Evolutionary conservation across 1,284 basidiomycete genomes (phyloP), one percentile per base, ranked within the genome.

Genomic region (Cutaneotrichosporon cavernicola): DNA sequence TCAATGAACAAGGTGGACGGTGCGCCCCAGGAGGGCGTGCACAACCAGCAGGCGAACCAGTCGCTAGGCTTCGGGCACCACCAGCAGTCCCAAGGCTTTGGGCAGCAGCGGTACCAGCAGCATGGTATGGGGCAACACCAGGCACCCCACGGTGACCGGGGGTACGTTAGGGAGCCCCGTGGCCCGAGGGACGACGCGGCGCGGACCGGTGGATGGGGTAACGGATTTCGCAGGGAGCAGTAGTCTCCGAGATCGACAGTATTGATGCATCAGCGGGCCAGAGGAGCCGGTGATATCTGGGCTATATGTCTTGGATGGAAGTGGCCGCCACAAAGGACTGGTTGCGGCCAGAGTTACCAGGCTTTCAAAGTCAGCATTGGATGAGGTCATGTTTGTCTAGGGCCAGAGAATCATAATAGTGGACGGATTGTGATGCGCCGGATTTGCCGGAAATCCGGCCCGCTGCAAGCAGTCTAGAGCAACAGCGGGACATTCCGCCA

Each of bases 221-320:
- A 64, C 51, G 67, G 67, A 22, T 65, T 65, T 55, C 64, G 67
- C 47, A 65, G 67, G 64, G 67, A 68, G 61, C 61, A 65, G 61
- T 51, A 63, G 59, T 43, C 34, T 38, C 38, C 14, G 9, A 31
- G 14, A n/a, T 16, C 18, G 30, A 30, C 31, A 46, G 47, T 51
- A n/a, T 34, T 57, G 55, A 50, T 50, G 52, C 60, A 56, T n/a
- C 9, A 34, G 51, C 51, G 51, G 51, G 51, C 51, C 51, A 31
- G 51, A 4, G 50, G 51, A 30, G 51, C 51, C 51, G 30, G 31
- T 34, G 51, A 31, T 13, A 34, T 53, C 51, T 31, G 31, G 51
- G 30, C 13, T 5, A 8, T 18, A 2, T 16, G 31, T 18, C 16
- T 8, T n/a, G 18, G 51, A 31, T 30, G 18, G 13, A 18, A 31